These are phyloP conservation scores for Penicillium paradoxum DNA, from an alignment of 495 filamentous ascomycete species.

Conservation along the genomic window DNA sequence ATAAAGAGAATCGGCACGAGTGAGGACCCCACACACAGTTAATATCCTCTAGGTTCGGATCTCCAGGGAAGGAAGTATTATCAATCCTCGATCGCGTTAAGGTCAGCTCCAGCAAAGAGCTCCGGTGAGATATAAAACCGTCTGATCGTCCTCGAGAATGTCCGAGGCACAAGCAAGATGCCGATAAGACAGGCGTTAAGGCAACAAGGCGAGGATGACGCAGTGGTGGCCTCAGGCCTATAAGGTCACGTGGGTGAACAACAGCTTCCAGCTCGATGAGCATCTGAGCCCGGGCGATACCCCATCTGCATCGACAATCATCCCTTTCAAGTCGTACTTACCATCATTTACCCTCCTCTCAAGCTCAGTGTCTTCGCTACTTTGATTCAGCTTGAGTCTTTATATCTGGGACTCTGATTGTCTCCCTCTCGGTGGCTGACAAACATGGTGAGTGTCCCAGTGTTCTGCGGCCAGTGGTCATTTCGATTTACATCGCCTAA, in stretches of 20 bases:
- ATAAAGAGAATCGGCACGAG: constrained; percentile 6
- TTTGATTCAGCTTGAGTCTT: neutral
- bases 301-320: constrained; percentile 17
- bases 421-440: constrained; percentile 17
- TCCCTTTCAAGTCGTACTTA: constrained; percentile 13
- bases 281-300: constrained; percentile 12
- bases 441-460: constrained; percentile 35
- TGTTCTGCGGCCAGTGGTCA: constrained; percentile 5
- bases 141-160: constrained; percentile 1
- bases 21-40: neutral
- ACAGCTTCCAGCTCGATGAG: constrained; percentile 28
- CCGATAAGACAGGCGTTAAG: constrained; percentile 9
- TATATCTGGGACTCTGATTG: constrained; percentile 11
- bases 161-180: neutral
- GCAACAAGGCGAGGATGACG: constrained; percentile 23
- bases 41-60: neutral
- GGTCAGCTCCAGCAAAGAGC: neutral
- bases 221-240: constrained; percentile 17
- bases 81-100: neutral
- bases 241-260: constrained; percentile 23
- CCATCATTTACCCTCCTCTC: constrained; percentile 3
- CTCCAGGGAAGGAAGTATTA: neutral
- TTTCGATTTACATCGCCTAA: constrained; percentile 20
- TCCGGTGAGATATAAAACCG: neutral
- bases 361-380: neutral